Evolutionary conservation across 345 rosid genomes (phyloP).

Genomic region (Populus ilicifolia): DNA sequence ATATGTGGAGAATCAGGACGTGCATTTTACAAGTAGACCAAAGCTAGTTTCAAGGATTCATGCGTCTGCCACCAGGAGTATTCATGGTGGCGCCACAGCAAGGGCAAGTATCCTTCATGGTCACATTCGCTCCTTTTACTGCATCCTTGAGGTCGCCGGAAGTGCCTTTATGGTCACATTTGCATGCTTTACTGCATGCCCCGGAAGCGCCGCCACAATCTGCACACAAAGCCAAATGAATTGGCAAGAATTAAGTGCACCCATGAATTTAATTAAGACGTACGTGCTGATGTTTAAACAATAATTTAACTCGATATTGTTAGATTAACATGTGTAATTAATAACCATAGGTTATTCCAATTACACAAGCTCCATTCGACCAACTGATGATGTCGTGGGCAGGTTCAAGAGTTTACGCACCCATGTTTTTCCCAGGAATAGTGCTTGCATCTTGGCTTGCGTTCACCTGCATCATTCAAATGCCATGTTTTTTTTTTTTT

Average conservation of each 20-base stretch:
- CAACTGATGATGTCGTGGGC: no score
- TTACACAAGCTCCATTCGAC: not conserved
- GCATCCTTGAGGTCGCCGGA: no score
- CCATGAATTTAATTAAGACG: not conserved
- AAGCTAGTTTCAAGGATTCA: conserved; percentile 7
- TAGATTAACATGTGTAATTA: not conserved
- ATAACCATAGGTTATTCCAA: no score
- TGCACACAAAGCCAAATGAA: not conserved
- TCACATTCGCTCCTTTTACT: conserved; percentile 18
- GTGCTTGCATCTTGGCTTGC: not conserved
- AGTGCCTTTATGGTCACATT: no score
- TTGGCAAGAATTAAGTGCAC: no score
- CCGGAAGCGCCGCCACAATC: conserved; percentile 22
- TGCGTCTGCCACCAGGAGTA: conserved; percentile 27
- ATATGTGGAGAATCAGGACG: not conserved
- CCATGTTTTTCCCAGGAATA: not conserved
- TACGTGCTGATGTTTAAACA: not conserved
- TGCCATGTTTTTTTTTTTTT: not conserved
- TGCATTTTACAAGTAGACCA: not conserved
- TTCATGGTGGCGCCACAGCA: conserved; percentile 28
- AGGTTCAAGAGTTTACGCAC: not conserved
- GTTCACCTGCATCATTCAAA: not conserved
- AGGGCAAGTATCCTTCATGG: conserved; percentile 23
- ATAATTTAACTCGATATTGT: not conserved
- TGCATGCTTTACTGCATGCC: conserved; percentile 16